Conservation (phyloP, 202 grass and related monocot genomes). For the Musa balbisiana region DNA sequence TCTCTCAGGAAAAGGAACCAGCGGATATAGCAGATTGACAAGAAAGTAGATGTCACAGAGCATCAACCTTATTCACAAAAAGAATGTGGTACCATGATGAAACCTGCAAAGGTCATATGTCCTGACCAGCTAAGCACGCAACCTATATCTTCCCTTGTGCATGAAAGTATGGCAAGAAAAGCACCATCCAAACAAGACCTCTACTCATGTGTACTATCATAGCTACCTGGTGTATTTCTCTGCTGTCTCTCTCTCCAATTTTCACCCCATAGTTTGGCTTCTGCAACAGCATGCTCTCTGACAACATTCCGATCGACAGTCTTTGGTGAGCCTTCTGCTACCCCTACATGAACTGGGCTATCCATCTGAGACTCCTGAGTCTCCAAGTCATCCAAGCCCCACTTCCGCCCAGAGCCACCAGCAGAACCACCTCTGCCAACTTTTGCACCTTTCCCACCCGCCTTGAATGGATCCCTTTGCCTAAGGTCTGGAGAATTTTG, state of each 20-base stretch:
- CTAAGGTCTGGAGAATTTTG: constrained; percentile 2
- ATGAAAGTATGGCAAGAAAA: too few relatives aligned
- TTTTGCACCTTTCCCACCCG: neutral
- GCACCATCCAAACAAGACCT: neutral
- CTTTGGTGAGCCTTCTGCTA: neutral
- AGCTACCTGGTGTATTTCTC: neutral
- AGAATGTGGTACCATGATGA: too few relatives aligned
- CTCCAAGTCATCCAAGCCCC: neutral
- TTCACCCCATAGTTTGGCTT: constrained; percentile 15
- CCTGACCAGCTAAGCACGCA: too few relatives aligned
- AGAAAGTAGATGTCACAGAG: too few relatives aligned
- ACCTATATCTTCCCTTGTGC: too few relatives aligned
- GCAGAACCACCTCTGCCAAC: neutral
- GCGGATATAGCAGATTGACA: too few relatives aligned
- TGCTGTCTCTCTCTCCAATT: constrained; percentile 14
- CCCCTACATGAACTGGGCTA: constrained; percentile 3
- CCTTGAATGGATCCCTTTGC: neutral
- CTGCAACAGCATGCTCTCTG: constrained; percentile 9
- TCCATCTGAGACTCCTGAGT: neutral
- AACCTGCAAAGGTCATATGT: too few relatives aligned
- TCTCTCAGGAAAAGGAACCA: too few relatives aligned
- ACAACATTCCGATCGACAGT: neutral
- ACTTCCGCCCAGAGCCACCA: constrained; percentile 13
- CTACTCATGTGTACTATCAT: neutral
- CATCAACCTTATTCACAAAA: too few relatives aligned